A percentile compares a stretch with the other conserved stretches of the same genome.
Conservation (phyloP, 139 green algal genomes). For the Coelastrella sp. region DNA sequence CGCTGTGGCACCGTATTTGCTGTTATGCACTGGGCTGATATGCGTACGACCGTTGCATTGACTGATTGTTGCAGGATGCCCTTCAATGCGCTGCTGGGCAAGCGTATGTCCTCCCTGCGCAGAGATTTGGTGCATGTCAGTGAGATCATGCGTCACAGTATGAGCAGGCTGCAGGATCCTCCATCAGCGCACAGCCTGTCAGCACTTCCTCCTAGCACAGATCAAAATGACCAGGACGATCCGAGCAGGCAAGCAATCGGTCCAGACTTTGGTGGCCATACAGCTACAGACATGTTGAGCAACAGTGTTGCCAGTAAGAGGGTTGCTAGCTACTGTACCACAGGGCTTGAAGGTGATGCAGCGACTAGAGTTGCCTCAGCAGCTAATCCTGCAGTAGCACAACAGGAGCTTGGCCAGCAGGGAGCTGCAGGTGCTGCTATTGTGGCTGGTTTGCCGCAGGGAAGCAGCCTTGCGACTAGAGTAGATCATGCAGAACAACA, state of each 20-base stretch:
- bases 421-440: not conserved
- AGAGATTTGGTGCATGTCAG: constrained; percentile 41
- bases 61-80: not conserved
- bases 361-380: not conserved
- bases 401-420: not conserved
- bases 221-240: no score
- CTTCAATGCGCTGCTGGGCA: constrained; percentile 1
- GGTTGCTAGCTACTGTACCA: not conserved
- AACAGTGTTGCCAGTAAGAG: not conserved
- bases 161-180: constrained; percentile 7
- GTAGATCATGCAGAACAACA: not conserved
- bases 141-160: constrained; percentile 46
- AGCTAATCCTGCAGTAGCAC: not conserved
- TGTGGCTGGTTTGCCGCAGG: constrained; percentile 23
- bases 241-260: not conserved
- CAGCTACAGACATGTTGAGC: not conserved
- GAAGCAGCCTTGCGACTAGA: not conserved
- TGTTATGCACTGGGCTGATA: no score
- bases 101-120: constrained; percentile 42
- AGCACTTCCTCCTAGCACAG: no score
- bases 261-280: no score
- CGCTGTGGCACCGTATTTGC: not conserved
- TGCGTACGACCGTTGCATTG: no score
- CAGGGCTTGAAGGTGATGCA: not conserved
- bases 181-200: not conserved